Percentiles rank a stretch among this genome's conserved stretches.
These are phyloP conservation scores for Acer campestre DNA, from an alignment of 345 rosid species.

Conservation along the genomic window DNA sequence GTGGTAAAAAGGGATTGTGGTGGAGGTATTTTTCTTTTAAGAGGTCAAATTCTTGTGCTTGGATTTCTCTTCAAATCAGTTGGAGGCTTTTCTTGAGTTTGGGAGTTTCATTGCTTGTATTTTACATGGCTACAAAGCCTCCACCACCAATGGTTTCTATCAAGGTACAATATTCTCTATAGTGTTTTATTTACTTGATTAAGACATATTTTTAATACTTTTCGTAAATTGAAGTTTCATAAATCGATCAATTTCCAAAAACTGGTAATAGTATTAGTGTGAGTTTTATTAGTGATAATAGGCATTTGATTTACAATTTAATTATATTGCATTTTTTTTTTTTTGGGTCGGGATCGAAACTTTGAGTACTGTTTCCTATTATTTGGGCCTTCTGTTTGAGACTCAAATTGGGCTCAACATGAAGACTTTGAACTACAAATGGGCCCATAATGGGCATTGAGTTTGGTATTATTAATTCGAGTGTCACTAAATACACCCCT, in stretches of 20 bases:
- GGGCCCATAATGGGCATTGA: background rate
- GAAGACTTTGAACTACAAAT: background rate
- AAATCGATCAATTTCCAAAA: too few species aligned
- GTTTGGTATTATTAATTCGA: too few species aligned
- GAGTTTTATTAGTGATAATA: too few species aligned
- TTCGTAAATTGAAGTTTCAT: too few species aligned
- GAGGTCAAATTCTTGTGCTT: constrained; percentile 47
- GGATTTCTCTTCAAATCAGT: constrained; percentile 64
- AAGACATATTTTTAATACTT: too few species aligned
- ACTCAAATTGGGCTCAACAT: background rate
- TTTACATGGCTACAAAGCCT: constrained; percentile 80
- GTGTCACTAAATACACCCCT: too few species aligned
- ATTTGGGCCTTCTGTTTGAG: too few species aligned
- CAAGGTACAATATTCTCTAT: constrained; percentile 43
- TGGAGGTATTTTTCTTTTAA: constrained; percentile 54
- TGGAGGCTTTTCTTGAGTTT: constrained; percentile 83
- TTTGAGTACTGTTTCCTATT: background rate
- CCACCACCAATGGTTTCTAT: constrained; percentile 68
- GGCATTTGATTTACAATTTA: too few species aligned
- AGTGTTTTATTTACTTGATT: too few species aligned
- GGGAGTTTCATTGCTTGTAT: constrained; percentile 73
- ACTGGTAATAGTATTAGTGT: too few species aligned
- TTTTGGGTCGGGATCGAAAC: too few species aligned
- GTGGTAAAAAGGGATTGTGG: constrained; percentile 42
- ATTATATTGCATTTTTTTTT: too few species aligned